A percentile compares a stretch with the other conserved stretches of the same genome.
Conservation (phyloP, 2,329 filamentous ascomycete species). For the Alternaria postmessia region DNA sequence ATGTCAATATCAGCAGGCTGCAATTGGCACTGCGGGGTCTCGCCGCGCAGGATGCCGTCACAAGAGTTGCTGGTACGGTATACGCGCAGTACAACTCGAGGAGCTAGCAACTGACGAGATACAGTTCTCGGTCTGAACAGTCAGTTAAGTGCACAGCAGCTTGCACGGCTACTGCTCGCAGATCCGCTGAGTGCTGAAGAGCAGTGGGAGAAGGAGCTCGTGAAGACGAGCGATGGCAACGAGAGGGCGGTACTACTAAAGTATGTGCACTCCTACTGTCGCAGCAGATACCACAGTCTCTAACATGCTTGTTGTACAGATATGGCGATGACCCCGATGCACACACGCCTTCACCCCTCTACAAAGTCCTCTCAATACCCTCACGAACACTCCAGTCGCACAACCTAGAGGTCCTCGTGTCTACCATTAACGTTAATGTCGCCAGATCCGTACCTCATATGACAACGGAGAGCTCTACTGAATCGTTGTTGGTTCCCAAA, state of each 20-base stretch:
- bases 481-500: conserved; percentile 75
- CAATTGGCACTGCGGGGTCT: conserved; percentile 75
- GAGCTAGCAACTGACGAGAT: conserved; percentile 27
- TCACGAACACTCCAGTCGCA: conserved; percentile 68
- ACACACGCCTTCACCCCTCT: conserved; percentile 59
- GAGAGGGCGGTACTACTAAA: conserved; percentile 53
- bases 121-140: conserved; percentile 61
- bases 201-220: conserved; percentile 55
- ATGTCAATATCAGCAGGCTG: conserved; percentile 73
- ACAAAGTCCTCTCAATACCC: conserved; percentile 69
- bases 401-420: conserved; percentile 70
- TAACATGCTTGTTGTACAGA: conserved; percentile 47
- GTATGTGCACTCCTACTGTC: conserved; percentile 31
- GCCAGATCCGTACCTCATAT: conserved; percentile 38
- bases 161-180: conserved; percentile 69
- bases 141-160: conserved; percentile 64
- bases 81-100: conserved; percentile 14
- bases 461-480: conserved; percentile 59
- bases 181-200: conserved; percentile 55
- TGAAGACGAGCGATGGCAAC: conserved; percentile 38
- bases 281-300: not conserved
- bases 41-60: conserved; percentile 61
- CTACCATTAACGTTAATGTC: conserved; percentile 59
- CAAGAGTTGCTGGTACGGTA: conserved; percentile 63
- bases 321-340: conserved; percentile 62